A percentile compares a stretch with the other conserved stretches of the same genome.
These are phyloP conservation scores for Antonospora locustae DNA, from an alignment of 371 early-diverging fungal species.

Conservation along the genomic window DNA sequence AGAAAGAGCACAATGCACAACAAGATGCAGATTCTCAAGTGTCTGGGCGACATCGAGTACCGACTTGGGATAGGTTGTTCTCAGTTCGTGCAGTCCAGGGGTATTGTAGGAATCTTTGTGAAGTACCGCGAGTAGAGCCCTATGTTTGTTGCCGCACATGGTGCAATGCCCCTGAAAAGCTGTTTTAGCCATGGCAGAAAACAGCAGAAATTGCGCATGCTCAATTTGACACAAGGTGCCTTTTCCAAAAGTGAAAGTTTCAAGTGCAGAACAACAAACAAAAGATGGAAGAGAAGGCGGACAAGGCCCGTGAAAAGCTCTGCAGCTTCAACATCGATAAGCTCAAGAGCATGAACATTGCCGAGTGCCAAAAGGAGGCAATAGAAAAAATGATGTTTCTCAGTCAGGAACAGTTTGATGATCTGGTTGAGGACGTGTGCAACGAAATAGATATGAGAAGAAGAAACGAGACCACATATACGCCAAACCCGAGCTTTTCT, in stretches of 20 bases:
- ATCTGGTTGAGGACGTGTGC: slow-evolving; percentile 48
- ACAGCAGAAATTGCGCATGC: no score
- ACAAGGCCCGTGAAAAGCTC: no score
- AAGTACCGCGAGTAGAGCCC: slow-evolving; percentile 12
- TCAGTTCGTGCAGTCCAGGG: slow-evolving; percentile 50
- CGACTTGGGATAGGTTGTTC: slow-evolving; percentile 41
- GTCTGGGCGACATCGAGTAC: slow-evolving; percentile 46
- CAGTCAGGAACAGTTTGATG: slow-evolving; percentile 39
- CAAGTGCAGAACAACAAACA: no score
- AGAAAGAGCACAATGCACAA: slow-evolving; percentile 17
- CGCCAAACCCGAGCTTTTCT: neutral
- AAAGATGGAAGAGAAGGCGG: no score
- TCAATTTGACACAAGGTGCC: no score
- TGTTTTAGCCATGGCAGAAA: no score
- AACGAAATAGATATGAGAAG: slow-evolving; percentile 49
- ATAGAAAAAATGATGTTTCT: slow-evolving; percentile 47
- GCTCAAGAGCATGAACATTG: neutral
- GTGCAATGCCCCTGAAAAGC: no score
- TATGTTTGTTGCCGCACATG: no score
- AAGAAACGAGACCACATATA: neutral
- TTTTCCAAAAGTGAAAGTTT: no score
- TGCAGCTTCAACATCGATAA: no score
- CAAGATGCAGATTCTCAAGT: slow-evolving; percentile 36
- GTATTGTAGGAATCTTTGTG: slow-evolving; percentile 37
- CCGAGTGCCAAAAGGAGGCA: slow-evolving; percentile 38